Evolutionary conservation across 495 filamentous ascomycete genomes (phyloP), one percentile per base, ranked within the genome.

Genomic region (Patellaria atrata): DNA sequence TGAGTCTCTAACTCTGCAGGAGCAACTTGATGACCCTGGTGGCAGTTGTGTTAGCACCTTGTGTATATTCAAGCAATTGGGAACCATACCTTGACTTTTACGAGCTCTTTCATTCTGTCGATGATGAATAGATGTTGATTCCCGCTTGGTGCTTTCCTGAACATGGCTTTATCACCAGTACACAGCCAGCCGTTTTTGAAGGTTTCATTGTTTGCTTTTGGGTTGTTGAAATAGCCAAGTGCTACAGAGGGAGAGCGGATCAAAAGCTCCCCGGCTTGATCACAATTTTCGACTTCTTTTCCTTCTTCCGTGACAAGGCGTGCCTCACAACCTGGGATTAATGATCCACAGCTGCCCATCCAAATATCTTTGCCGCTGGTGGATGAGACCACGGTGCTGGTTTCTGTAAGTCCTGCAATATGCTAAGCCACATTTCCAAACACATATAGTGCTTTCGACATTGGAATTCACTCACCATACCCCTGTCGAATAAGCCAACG

Each of bases 1-100:
- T 89, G 83, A 12, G 83, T 79, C 62, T 94, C 85, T 0, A 94
- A 71, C 45, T 94, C 85, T 11, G 85, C 85, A 3, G 85, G 85
- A 3, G 85, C 82, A 22, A 94, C 85, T 79, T 94, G 85, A 23
- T 79, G 62, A 33, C 79, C 85, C 80, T 87, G 33, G 25, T 13
- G 11, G n/a, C n/a, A n/a, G n/a, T 10, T 12, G 9, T 3, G 24
- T 39, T 34, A 45, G 32, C 30, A 36, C 23, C 11, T n/a, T 13
- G 12, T 24, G 4, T 22, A 10, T 33, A 23, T 1, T 22, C 32
- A 32, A 33, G 19, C 3, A 32, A 30, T 17, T 15, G 20, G 47
- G 10, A 14, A 12, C 10, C 67, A 25, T 55, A 82, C 81, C 71
- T 91, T 92, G 47, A 84, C 78, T 57, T 94, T 94, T 60, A 94